These are phyloP conservation scores for Cyclotella baltica DNA, from an alignment of 108 stramenopile genomes.

Conservation along the genomic window DNA sequence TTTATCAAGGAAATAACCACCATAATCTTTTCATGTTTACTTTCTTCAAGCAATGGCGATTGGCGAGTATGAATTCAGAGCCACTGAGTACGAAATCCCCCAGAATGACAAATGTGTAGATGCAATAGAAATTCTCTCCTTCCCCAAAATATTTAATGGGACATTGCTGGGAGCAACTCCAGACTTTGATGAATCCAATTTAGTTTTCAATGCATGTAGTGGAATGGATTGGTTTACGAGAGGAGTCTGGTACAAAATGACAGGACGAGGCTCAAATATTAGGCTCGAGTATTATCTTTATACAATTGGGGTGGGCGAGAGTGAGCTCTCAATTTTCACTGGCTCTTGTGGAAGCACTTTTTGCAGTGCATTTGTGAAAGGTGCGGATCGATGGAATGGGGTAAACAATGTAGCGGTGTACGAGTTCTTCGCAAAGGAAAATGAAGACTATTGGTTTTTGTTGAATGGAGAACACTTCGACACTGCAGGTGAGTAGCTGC, in stretches of 20 bases:
- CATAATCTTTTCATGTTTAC: background rate
- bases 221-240: conserved; percentile 13
- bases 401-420: background rate
- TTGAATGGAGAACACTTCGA: conserved; percentile 6
- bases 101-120: conserved; percentile 15
- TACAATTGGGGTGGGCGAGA: background rate
- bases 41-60: background rate
- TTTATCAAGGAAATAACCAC: too few relatives aligned
- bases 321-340: conserved; percentile 14
- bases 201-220: background rate
- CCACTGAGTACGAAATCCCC: conserved; percentile 13
- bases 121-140: background rate
- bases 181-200: conserved; percentile 3
- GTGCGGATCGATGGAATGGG: background rate
- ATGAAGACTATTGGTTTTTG: background rate
- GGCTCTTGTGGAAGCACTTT: background rate
- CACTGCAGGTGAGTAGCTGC: background rate
- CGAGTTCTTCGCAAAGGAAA: conserved; percentile 6
- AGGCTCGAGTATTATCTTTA: conserved; percentile 19
- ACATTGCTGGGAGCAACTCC: conserved; percentile 8
- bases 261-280: background rate
- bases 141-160: conserved; percentile 5
- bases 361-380: background rate
- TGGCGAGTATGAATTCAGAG: conserved; percentile 18
- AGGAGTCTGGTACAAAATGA: conserved; percentile 10